Evolutionary conservation across 805 yeast species (phyloP), one percentile per base, ranked within the genome.

Genomic region (Kregervanrija fluxuum): DNA sequence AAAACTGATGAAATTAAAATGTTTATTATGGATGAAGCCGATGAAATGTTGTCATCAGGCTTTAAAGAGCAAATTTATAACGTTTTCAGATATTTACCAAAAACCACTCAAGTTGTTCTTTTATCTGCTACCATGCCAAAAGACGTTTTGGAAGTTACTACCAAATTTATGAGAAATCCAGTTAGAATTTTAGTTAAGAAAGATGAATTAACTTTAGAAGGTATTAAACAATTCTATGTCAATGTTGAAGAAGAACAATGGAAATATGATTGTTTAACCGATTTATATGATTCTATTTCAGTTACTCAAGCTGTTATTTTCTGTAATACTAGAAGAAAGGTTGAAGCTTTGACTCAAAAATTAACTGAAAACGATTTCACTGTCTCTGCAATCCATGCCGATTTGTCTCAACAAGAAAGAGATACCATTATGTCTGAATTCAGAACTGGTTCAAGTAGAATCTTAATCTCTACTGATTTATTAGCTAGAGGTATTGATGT

Each of bases 401-500:
- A 93, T 63, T 82, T 93, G 86, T 80, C 86, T 59, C 99, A 93
- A 70, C 83, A 82, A 59, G 96, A 91, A 65, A 79, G 99, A 70
- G 97, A 93, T 68, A 71, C 79, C 57, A 86, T 93, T 57, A 93
- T 93, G 99, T 80, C 80, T 65, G 97, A 90, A 67, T 93, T 93
- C 79, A 77, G 99, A 67, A 74, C 84, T 48, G 99, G 99, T 48
- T 79, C 85, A 54, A 86, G 96, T 44, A 79, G 99, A 64, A 91
- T 93, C 41, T 73, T 93, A 64, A 93, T 93, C 62, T 84, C 97
- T 54, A 93, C 99, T 36, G 99, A 93, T 69, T 85, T 93, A 59
- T 85, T 91, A 83, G 99, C 99, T 41, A 79, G 99, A 69, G 99
- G 99, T 63, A 93, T 91, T 54, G 99, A 91, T 69, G 98, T 91